phyloP scores from a whole-genome alignment of 2,329 filamentous ascomycete genomes.

The Colletotrichum shisoi region DNA sequence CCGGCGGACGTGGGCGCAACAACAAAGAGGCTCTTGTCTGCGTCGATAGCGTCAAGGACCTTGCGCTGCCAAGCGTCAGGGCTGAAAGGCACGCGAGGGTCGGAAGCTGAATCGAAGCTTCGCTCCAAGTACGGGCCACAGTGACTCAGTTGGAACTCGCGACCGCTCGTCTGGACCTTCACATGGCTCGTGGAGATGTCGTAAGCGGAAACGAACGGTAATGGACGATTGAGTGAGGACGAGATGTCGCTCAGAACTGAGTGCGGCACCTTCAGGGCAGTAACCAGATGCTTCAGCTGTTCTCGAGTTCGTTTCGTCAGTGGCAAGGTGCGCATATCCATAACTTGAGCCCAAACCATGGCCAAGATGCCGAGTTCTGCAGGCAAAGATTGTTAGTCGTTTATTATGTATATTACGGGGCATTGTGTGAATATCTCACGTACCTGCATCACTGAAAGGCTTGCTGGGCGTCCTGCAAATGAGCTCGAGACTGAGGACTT shows the following conservation, averaged over 20 bases:
- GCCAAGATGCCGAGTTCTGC: conserved; percentile 7
- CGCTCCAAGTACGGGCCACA: conserved; percentile 78
- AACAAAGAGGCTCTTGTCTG: conserved; percentile 73
- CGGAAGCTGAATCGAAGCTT: conserved; percentile 72
- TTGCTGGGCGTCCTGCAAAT: not conserved
- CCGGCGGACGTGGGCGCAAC: conserved; percentile 81
- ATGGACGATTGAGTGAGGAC: not conserved
- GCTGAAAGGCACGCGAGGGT: conserved; percentile 73
- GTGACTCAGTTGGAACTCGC: conserved; percentile 70
- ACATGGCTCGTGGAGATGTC: not conserved
- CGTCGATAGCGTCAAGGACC: conserved; percentile 77
- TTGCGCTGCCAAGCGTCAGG: conserved; percentile 80
- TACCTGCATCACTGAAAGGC: conserved; percentile 2
- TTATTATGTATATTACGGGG: no score
- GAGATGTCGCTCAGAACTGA: not conserved
- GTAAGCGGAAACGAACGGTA: conserved; percentile 7
- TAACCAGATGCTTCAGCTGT: not conserved
- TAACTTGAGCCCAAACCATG: conserved; percentile 12
- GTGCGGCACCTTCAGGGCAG: conserved; percentile 10
- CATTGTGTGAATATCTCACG: no score
- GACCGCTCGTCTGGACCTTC: conserved; percentile 1
- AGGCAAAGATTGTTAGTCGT: not conserved
- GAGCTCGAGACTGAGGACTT: conserved; percentile 43
- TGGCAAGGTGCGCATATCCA: not conserved
- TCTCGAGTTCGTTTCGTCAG: not conserved